These are phyloP conservation scores for Fusarium mexicanum DNA, from an alignment of 2,329 filamentous ascomycete species.

Conservation along the genomic window DNA sequence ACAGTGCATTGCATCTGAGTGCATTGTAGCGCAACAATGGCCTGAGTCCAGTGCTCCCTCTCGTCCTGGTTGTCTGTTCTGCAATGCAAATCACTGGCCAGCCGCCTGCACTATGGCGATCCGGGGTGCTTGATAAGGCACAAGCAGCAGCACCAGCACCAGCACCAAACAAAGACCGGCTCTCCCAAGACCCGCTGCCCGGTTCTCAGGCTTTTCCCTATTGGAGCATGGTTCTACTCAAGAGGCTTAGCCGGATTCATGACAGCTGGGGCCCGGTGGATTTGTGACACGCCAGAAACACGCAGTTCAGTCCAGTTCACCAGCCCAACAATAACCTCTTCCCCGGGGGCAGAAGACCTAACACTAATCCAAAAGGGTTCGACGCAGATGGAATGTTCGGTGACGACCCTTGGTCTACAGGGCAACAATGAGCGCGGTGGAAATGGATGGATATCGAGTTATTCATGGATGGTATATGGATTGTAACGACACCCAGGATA, in stretches of 20 bases:
- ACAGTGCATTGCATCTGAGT: background rate
- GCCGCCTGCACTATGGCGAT: slow-evolving; percentile 39
- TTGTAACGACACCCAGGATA: background rate
- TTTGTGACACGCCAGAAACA: slow-evolving; percentile 27
- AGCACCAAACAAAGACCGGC: slow-evolving; percentile 12
- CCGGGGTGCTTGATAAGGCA: slow-evolving; percentile 38
- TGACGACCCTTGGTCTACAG: slow-evolving; percentile 8
- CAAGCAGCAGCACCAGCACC: slow-evolving; percentile 9
- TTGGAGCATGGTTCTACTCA: slow-evolving; percentile 28
- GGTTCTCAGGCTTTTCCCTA: slow-evolving; percentile 19
- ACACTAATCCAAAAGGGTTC: slow-evolving; percentile 32
- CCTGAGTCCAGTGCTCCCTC: slow-evolving; percentile 1
- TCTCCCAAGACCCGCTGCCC: slow-evolving; percentile 23
- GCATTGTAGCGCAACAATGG: slow-evolving; percentile 2
- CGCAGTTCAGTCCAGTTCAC: background rate
- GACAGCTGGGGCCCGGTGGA: slow-evolving; percentile 37
- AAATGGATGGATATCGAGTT: background rate
- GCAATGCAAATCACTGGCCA: slow-evolving; percentile 1
- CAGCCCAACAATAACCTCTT: slow-evolving; percentile 20
- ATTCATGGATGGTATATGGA: background rate
- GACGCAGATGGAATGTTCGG: slow-evolving; percentile 21
- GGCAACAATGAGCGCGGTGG: slow-evolving; percentile 2
- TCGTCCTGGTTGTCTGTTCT: background rate
- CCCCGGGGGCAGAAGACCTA: slow-evolving; percentile 27
- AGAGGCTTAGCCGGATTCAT: slow-evolving; percentile 34